These are phyloP conservation scores for Botrytis pseudocinerea DNA, from an alignment of 2,329 filamentous ascomycete genomes.

Conservation along the genomic window DNA sequence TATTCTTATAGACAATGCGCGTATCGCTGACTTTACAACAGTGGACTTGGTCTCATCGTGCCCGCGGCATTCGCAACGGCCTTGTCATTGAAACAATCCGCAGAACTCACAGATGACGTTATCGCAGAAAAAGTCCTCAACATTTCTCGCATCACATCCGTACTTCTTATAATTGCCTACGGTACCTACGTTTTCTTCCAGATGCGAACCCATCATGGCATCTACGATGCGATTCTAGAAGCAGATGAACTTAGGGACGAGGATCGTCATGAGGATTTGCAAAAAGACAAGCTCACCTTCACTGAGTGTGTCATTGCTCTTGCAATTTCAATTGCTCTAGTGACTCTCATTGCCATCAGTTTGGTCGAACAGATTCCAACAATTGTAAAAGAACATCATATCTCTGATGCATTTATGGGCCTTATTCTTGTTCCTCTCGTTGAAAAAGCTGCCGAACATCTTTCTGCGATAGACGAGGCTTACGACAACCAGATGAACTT, in stretches of 20 bases:
- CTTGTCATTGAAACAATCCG: conserved; percentile 24
- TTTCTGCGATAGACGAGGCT: conserved; percentile 82
- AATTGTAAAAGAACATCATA: conserved; percentile 53
- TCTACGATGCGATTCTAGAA: conserved; percentile 73
- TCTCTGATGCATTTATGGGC: conserved; percentile 62
- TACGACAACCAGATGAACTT: conserved; percentile 70
- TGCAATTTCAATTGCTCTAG: conserved; percentile 62
- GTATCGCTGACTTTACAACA: conserved; percentile 33
- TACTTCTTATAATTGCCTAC: conserved; percentile 72
- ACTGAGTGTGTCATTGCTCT: conserved; percentile 71
- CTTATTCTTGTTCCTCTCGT: conserved; percentile 79
- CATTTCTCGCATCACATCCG: conserved; percentile 69
- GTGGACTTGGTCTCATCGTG: conserved; percentile 50
- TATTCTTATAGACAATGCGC: conserved; percentile 4
- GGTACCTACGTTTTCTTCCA: conserved; percentile 70
- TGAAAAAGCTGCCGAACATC: conserved; percentile 83
- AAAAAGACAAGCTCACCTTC: conserved; percentile 70
- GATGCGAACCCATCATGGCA: conserved; percentile 70
- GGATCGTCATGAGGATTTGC: conserved; percentile 60
- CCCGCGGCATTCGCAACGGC: conserved; percentile 52
- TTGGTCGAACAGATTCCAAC: conserved; percentile 71
- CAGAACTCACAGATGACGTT: conserved; percentile 39
- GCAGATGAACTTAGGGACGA: conserved; percentile 67
- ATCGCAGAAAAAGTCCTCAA: conserved; percentile 56
- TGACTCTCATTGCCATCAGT: conserved; percentile 71